phyloP scores from a whole-genome alignment of 1,284 basidiomycete genomes.

The Rhodotorula sp. region DNA sequence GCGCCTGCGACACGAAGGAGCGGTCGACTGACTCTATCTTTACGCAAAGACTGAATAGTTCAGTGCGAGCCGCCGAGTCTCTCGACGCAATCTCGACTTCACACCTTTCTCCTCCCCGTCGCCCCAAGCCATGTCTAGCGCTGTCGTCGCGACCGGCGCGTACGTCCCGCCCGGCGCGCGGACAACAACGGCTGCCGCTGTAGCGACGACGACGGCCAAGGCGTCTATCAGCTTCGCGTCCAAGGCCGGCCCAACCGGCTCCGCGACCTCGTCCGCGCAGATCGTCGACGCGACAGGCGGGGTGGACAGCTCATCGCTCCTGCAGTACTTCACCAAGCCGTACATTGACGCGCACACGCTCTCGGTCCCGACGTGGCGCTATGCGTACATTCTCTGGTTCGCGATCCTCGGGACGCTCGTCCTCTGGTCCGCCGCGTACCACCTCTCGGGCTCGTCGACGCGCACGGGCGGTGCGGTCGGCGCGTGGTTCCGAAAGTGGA shows the following conservation, averaged over 20 bases:
- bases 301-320: slow-evolving; percentile 26
- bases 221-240: slow-evolving; percentile 24
- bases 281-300: slow-evolving; percentile 32
- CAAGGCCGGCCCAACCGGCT: slow-evolving; percentile 6
- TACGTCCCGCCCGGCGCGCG: slow-evolving; percentile 10
- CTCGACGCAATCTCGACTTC: too few relatives aligned
- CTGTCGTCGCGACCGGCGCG: background rate
- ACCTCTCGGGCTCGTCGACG: slow-evolving; percentile 36
- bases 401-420: slow-evolving; percentile 47
- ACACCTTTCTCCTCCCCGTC: background rate
- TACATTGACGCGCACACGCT: slow-evolving; percentile 53
- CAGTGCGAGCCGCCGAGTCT: too few relatives aligned
- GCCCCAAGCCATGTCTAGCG: background rate
- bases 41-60: too few relatives aligned
- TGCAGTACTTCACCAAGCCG: slow-evolving; percentile 39
- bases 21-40: too few relatives aligned
- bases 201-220: background rate
- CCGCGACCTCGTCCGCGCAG: slow-evolving; percentile 12
- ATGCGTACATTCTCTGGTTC: slow-evolving; percentile 54
- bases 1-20: too few relatives aligned
- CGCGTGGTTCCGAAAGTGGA: slow-evolving; percentile 41
- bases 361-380: slow-evolving; percentile 52
- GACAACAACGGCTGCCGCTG: background rate
- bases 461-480: slow-evolving; percentile 36
- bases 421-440: slow-evolving; percentile 48